A percentile compares a stretch with the other conserved stretches of the same genome.
Conservation (phyloP, 768 basidiomycete species). For the Psilocybe subaeruginosa region DNA sequence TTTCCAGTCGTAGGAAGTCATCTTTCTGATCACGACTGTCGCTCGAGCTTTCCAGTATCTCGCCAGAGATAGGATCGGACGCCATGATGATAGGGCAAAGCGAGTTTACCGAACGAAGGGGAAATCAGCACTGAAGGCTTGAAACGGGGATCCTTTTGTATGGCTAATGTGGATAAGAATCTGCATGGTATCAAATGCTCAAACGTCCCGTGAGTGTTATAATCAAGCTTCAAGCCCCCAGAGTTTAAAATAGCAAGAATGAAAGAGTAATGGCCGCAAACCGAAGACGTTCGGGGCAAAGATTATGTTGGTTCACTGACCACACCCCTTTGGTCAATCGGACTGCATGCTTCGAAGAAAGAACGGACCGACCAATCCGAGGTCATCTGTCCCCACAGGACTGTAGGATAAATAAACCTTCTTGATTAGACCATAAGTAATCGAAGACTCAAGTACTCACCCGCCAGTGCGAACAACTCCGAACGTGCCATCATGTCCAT, state of each 20-base stretch:
- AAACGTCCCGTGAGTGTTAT: background rate
- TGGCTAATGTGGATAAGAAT: background rate
- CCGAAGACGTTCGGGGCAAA: background rate
- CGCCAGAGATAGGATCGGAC: slow-evolving; percentile 9
- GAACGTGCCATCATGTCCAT: slow-evolving; percentile 41
- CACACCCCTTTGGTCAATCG: background rate
- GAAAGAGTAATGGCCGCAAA: background rate
- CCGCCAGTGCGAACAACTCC: background rate
- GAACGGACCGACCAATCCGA: slow-evolving; percentile 8
- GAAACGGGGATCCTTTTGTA: background rate
- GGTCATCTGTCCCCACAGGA: slow-evolving; percentile 8
- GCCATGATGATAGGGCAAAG: slow-evolving; percentile 8
- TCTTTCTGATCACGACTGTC: slow-evolving; percentile 7
- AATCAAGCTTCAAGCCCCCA: background rate
- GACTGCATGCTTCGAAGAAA: background rate
- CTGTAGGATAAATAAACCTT: slow-evolving; percentile 5
- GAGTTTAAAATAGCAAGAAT: background rate
- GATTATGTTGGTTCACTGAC: background rate
- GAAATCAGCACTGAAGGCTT: background rate
- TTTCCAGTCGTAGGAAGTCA: slow-evolving; percentile 10
- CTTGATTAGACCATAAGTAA: slow-evolving; percentile 3
- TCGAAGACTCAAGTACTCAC: background rate
- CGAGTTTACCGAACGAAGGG: background rate
- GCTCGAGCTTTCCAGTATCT: background rate
- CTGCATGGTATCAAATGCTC: background rate